phyloP scores from a whole-genome alignment of 1,284 basidiomycete species.

The Salmacisia buchloeana region DNA sequence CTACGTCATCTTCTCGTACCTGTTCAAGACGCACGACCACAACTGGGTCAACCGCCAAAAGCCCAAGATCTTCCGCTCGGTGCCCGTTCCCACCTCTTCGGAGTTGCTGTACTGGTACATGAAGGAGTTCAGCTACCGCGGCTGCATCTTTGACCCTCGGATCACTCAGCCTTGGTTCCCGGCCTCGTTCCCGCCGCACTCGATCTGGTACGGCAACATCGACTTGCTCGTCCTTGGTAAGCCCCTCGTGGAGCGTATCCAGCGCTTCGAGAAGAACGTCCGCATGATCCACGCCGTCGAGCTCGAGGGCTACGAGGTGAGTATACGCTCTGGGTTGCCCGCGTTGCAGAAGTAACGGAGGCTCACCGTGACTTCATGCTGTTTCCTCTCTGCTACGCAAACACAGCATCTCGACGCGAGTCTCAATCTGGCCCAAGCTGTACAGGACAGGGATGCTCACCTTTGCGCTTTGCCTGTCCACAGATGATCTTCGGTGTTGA shows the following conservation, averaged over 20 bases:
- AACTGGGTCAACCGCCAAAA: constrained; percentile 47
- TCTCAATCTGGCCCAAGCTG: not conserved
- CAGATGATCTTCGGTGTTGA: constrained; percentile 45
- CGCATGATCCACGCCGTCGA: constrained; percentile 48
- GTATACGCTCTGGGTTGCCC: not conserved
- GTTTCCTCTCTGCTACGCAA: too few relatives aligned
- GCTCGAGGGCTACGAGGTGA: constrained; percentile 42
- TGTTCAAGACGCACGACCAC: constrained; percentile 49
- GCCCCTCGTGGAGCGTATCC: constrained; percentile 41
- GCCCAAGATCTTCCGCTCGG: constrained; percentile 47
- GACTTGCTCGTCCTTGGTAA: constrained; percentile 48
- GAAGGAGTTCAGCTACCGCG: constrained; percentile 42
- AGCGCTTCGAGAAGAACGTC: constrained; percentile 41
- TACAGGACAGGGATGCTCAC: not conserved
- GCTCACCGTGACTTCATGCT: constrained; percentile 30
- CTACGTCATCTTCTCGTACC: constrained; percentile 44
- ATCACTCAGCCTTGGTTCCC: constrained; percentile 47
- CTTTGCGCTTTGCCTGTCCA: not conserved
- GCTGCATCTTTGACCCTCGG: constrained; percentile 49
- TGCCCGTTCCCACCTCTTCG: constrained; percentile 40
- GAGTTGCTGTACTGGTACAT: constrained; percentile 51
- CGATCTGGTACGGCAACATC: constrained; percentile 44
- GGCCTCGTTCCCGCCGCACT: constrained; percentile 42
- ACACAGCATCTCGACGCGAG: too few relatives aligned
- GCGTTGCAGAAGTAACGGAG: not conserved